phyloP scores from a whole-genome alignment of 306 rosid genomes.

The Mimosa pudica region DNA sequence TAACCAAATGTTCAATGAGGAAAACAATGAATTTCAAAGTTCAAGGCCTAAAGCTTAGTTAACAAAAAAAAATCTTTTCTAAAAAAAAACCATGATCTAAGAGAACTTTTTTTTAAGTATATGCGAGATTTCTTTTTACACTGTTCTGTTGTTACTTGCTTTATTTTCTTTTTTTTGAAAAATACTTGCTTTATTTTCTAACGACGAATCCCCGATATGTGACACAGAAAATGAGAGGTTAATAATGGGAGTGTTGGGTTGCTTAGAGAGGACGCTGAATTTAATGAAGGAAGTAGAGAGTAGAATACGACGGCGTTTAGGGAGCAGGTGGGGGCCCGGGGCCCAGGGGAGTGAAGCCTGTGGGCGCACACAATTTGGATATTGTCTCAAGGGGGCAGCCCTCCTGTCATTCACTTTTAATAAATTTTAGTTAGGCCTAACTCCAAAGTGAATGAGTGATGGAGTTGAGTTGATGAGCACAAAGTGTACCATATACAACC shows the following conservation, averaged over 20 bases:
- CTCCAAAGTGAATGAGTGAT: background rate
- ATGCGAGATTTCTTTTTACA: background rate
- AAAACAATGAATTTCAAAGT: no score
- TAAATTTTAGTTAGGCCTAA: background rate
- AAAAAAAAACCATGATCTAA: no score
- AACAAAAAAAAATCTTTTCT: no score
- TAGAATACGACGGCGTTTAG: background rate
- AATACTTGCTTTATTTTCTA: no score
- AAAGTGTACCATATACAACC: no score
- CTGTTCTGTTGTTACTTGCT: no score
- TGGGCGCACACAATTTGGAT: background rate
- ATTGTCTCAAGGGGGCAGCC: background rate
- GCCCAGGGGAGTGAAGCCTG: background rate
- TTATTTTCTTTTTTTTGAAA: no score
- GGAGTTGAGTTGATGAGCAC: background rate
- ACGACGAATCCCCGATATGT: background rate
- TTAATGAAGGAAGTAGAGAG: background rate
- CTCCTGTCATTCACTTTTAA: background rate
- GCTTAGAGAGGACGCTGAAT: conserved; percentile 8
- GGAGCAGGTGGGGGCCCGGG: background rate
- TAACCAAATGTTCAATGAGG: no score
- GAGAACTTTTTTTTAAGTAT: no score
- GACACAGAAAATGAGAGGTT: background rate
- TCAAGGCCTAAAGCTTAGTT: no score
- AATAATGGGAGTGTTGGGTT: background rate